Base-by-base conservation (phyloP, 1,284 basidiomycete genomes). In the Xerocomus amazonicus region DNA sequence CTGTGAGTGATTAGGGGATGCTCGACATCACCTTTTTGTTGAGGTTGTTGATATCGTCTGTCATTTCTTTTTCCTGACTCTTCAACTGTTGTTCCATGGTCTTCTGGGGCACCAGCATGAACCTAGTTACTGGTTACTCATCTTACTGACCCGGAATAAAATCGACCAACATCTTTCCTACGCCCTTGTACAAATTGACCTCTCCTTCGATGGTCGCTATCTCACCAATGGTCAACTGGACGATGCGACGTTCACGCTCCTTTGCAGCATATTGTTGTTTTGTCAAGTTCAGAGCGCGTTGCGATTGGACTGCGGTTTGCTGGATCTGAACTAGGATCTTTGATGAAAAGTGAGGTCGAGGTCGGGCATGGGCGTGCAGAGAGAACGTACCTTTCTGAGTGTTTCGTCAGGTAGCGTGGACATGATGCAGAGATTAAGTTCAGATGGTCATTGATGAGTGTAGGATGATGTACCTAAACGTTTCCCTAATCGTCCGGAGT, bases 261-360 rank as follows among this genome's bases (percentile, higher is more conserved):
- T 93, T 94, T 29, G 77, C 71, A 13, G 81, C 65, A 41, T 79
- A 79, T 70, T 94, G 92, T 57, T 92, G 86, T 34, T 74, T 73
- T 32, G 89, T 81, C 48, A 90, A 53, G 56, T 79, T 81, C 41
- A 92, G 77, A 28, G 87, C 80, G 50, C 87, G 80, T 63, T 92
- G 90, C 3, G 90, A 89, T 59, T 87, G 79, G 23, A 92, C 72
- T 10, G 90, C 90, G 23, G 90, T 84, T 71, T 86, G 82, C 67
- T 96, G 92, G 51, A 95, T 93, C 73, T 95, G 92, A 44, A 88
- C 71, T 47, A 96, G 73, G 66, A 96, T 94, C 92, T 95, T 69
- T 45, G 38, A 50, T 23, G 60, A 55, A 53, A 52, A 52, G 48
- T 56, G 19, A 64, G 55, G 31, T 35, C n/a, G 19, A 39, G 42